phyloP scores from a whole-genome alignment of 805 yeast species.

The Ogataea nakhonphanomensis region DNA sequence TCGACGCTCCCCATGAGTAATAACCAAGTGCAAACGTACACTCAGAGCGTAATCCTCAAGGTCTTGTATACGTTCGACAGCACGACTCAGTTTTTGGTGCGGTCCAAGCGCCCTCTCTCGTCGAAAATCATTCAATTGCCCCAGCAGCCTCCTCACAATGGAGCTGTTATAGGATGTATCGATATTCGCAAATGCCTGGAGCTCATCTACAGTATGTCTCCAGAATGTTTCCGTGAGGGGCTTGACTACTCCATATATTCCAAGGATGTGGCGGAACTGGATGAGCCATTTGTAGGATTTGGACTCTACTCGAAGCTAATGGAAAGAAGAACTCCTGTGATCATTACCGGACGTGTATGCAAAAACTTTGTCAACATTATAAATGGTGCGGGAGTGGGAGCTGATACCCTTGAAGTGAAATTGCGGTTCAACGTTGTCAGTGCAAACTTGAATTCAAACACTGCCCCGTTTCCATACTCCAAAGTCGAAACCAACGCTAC shows the following conservation, averaged over 20 bases:
- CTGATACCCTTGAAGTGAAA: constrained; percentile 54
- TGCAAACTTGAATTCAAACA: neutral
- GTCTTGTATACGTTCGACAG: constrained; percentile 42
- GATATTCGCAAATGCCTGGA: constrained; percentile 45
- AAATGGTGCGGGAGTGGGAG: constrained; percentile 32
- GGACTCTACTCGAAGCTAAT: constrained; percentile 38
- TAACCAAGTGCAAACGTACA: constrained; percentile 22
- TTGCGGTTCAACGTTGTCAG: constrained; percentile 41
- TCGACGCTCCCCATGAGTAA: constrained; percentile 15
- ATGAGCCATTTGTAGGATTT: constrained; percentile 49
- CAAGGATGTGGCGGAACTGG: constrained; percentile 47
- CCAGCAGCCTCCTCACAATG: constrained; percentile 39
- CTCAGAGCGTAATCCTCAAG: constrained; percentile 32
- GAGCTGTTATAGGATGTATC: constrained; percentile 39
- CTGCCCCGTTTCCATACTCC: neutral
- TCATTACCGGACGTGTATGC: constrained; percentile 56
- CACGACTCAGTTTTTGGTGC: constrained; percentile 40
- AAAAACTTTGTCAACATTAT: constrained; percentile 49
- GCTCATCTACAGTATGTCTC: constrained; percentile 43
- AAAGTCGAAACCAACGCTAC: neutral
- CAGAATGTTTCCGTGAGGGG: constrained; percentile 40
- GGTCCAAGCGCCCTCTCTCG: constrained; percentile 34
- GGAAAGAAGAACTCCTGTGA: constrained; percentile 29
- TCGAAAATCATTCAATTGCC: constrained; percentile 44
- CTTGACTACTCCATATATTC: constrained; percentile 44